Evolutionary conservation across 1,284 basidiomycete species (phyloP).

Genomic region (Cryptococcus sp.): DNA sequence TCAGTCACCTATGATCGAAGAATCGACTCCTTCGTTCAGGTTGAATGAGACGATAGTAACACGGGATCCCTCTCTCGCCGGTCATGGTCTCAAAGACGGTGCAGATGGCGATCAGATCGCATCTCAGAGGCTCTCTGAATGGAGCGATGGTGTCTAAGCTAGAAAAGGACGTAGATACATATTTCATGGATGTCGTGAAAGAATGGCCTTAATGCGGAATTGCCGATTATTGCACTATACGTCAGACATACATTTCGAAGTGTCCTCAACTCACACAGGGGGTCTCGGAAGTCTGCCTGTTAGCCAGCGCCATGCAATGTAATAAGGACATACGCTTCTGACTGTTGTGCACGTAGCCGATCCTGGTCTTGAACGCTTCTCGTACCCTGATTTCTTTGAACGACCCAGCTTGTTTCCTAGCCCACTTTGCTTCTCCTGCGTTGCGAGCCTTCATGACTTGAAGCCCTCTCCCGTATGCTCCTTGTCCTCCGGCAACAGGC

Average conservation of each 20-base stretch:
- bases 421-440: constrained; percentile 87
- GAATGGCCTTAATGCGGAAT: no score
- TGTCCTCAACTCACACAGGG: constrained; percentile 30
- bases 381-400: constrained; percentile 73
- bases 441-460: constrained; percentile 87
- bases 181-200: no score
- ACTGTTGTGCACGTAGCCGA: constrained; percentile 60
- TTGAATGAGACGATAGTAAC: no score
- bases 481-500: constrained; percentile 76
- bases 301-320: background rate
- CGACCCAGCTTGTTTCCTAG: constrained; percentile 77
- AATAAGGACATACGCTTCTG: constrained; percentile 61
- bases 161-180: no score
- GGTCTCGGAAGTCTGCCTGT: constrained; percentile 56
- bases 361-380: constrained; percentile 79
- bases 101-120: no score
- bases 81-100: no score
- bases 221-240: constrained; percentile 2
- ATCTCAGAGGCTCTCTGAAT: no score
- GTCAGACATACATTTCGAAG: no score
- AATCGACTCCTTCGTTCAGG: no score
- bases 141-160: no score
- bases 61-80: no score
- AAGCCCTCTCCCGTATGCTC: constrained; percentile 71
- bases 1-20: no score